Conservation (phyloP, 768 basidiomycete species). For the Leccinum truebloodii region DNA sequence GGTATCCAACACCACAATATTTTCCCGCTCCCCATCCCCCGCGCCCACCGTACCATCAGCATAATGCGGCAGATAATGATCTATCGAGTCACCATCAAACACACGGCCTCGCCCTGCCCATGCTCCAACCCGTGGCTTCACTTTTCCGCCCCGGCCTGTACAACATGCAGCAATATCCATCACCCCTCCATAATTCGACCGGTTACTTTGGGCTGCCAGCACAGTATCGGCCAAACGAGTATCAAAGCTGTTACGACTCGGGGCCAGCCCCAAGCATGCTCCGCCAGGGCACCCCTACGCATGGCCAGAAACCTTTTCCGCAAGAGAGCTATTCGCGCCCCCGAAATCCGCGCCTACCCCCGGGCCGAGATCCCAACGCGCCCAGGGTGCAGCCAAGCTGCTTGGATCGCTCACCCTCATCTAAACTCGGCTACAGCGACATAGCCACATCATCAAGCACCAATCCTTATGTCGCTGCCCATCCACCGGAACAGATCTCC, state of each 20-base stretch:
- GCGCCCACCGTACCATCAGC: constrained; percentile 38
- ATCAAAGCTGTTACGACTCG: constrained; percentile 52
- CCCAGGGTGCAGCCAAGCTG: constrained; percentile 17
- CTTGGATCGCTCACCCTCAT: constrained; percentile 11
- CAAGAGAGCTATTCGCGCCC: constrained; percentile 31
- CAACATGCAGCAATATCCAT: constrained; percentile 17
- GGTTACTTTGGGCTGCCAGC: constrained; percentile 41
- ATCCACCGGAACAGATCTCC: constrained; percentile 6
- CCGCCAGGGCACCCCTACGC: constrained; percentile 28
- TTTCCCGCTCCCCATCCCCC: constrained; percentile 44
- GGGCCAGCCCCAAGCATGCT: constrained; percentile 25
- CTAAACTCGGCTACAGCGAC: constrained; percentile 1
- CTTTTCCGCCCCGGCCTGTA: constrained; percentile 26
- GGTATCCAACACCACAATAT: constrained; percentile 43
- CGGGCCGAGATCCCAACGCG: constrained; percentile 21
- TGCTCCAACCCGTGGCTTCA: constrained; percentile 28
- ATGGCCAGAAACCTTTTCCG: constrained; percentile 37
- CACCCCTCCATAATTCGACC: constrained; percentile 30
- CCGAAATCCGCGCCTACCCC: constrained; percentile 16
- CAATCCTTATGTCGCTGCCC: not conserved
- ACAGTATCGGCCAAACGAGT: constrained; percentile 38
- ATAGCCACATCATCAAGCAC: not conserved
- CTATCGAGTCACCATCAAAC: constrained; percentile 24
- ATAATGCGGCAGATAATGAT: constrained; percentile 35
- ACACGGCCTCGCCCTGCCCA: constrained; percentile 16